Evolutionary conservation across 805 yeast species (phyloP).

Genomic region (Metschnikowia rubicola): DNA sequence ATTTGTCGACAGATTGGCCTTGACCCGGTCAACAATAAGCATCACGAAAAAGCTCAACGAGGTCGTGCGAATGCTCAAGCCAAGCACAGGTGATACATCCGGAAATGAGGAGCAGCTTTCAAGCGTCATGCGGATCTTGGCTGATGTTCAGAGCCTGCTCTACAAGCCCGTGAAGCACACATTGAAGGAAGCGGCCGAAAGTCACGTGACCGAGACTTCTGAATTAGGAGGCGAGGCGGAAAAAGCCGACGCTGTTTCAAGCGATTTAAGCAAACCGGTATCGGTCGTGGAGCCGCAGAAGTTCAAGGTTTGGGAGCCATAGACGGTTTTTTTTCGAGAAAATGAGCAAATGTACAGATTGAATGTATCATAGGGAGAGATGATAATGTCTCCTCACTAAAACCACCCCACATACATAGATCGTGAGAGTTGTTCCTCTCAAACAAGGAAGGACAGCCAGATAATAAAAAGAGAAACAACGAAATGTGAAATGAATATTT

Average conservation of each 20-base stretch:
- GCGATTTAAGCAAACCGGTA: constrained; percentile 24
- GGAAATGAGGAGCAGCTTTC: constrained; percentile 7
- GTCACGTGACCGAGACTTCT: constrained; percentile 2
- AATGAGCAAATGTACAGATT: too few relatives aligned
- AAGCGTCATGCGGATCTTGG: constrained; percentile 20
- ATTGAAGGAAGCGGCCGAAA: constrained; percentile 18
- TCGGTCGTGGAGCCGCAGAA: constrained; percentile 41
- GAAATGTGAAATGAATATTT: too few relatives aligned
- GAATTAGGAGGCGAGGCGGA: constrained; percentile 4
- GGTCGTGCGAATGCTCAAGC: constrained; percentile 21
- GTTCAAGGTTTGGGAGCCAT: constrained; percentile 46
- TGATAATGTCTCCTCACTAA: too few relatives aligned
- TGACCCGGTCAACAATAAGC: constrained; percentile 54
- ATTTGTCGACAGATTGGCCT: constrained; percentile 61
- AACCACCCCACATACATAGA: not conserved
- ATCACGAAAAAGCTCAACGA: constrained; percentile 47
- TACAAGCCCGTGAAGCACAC: constrained; percentile 31
- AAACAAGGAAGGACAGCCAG: too few relatives aligned
- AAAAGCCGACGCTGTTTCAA: constrained; percentile 1
- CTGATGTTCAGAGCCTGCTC: constrained; percentile 32
- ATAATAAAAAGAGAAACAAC: too few relatives aligned
- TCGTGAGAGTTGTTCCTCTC: not conserved
- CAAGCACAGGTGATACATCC: not conserved
- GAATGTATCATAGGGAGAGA: too few relatives aligned
- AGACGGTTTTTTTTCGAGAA: constrained; percentile 1